Evolutionary conservation across 768 basidiomycete species (phyloP), one percentile per base, ranked within the genome.

Genomic region (Pleurotus salmoneostramineus): DNA sequence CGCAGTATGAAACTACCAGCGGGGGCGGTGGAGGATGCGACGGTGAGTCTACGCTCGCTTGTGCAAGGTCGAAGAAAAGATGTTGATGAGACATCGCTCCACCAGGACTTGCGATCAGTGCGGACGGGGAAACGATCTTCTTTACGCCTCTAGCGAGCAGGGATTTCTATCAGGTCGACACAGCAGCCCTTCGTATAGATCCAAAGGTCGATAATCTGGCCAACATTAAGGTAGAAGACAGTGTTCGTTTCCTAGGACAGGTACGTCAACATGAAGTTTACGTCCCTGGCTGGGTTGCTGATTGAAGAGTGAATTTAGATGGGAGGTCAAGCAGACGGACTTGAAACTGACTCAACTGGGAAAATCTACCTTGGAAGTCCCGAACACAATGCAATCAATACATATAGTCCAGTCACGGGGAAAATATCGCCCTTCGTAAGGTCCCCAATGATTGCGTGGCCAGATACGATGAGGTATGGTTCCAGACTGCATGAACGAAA

Each of bases 321-420:
- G 12, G 44, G 44, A 45, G 44, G 44, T 6, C 44, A 45, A 17
- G 44, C n/a, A 15, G 62, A 63, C 42, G 62, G 62, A 6, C 57
- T 63, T 17, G 62, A 63, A 27, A 35, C 60, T 5, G 62, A 63
- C 32, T 52, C 60, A 8, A 56, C 62, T 4, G 62, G 62, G 17
- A 63, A 61, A 15, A 58, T 63, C 15, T 63, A 63, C 43, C 14
- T 63, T 6, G 42, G 57, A 11, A 63, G 58, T 34, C 62, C 60
- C 10, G 62, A 63, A 34, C 62, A 63, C 54, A 61, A 61, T 32
- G 42, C 62, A 8, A 63, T 63, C 14, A 61, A 63, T 31, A 59
- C 43, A 4, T 63, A 58, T 34, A 60, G 61, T 32, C 62, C 62
- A 5, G 34, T 43, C 2, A 61, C 62, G 14, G 62, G 62, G 4